Conservation (phyloP, 805 yeast species). For the Wickerhamomyces pijperi region DNA sequence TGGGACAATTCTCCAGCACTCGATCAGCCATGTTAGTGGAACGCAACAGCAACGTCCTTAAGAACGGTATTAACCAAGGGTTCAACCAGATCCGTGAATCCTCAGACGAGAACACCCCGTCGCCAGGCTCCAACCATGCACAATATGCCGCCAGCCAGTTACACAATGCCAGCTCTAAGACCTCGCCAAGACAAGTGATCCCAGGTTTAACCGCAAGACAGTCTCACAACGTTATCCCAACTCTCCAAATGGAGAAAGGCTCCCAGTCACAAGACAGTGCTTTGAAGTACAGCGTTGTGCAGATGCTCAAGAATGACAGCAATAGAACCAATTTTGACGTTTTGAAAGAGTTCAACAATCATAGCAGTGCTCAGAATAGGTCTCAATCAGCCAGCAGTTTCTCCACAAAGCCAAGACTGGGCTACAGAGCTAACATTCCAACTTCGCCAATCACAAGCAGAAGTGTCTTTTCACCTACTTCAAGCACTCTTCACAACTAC, state of each 20-base stretch:
- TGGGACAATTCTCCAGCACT: too few species aligned
- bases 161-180: too few species aligned
- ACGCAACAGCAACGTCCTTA: neutral
- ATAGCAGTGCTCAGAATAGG: too few species aligned
- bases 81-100: neutral
- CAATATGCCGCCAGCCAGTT: too few species aligned
- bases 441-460: too few species aligned
- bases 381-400: too few species aligned
- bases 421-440: too few species aligned
- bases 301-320: neutral
- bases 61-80: neutral
- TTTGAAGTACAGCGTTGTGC: neutral
- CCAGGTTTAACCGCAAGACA: too few species aligned
- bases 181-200: too few species aligned
- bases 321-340: neutral
- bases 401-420: too few species aligned
- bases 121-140: too few species aligned
- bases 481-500: neutral
- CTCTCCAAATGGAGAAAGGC: neutral
- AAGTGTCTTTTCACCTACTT: neutral
- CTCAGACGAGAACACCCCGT: neutral
- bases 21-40: neutral
- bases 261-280: neutral
- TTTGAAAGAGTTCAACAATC: neutral
- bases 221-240: neutral